These are phyloP conservation scores for Zychaea mexicana DNA, from an alignment of 371 early-diverging fungal genomes.

Conservation along the genomic window DNA sequence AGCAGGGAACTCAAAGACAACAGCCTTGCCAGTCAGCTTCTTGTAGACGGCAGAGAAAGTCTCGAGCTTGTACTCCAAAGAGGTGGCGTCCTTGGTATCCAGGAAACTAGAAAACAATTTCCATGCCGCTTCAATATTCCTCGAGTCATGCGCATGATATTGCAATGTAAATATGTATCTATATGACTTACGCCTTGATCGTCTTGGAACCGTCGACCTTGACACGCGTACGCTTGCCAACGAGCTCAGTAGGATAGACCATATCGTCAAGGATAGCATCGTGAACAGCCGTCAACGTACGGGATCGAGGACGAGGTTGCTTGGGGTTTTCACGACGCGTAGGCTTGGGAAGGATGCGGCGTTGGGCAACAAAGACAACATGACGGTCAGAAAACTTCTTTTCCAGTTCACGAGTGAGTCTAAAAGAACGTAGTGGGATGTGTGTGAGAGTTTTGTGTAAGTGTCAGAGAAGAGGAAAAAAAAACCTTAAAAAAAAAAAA, in stretches of 20 bases:
- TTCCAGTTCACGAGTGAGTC: slow-evolving; percentile 96
- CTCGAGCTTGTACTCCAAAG: slow-evolving; percentile 97
- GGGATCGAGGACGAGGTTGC: slow-evolving; percentile 93
- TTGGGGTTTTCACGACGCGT: slow-evolving; percentile 83
- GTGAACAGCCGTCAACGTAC: slow-evolving; percentile 96
- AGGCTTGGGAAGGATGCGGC: slow-evolving; percentile 94
- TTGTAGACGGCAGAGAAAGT: slow-evolving; percentile 96
- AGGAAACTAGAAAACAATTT: slow-evolving; percentile 65
- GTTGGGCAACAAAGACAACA: slow-evolving; percentile 90
- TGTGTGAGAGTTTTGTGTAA: no score
- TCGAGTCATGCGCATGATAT: not conserved
- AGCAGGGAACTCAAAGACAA: slow-evolving; percentile 94
- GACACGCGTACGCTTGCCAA: slow-evolving; percentile 96
- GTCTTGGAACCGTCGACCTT: slow-evolving; percentile 92
- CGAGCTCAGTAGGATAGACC: slow-evolving; percentile 97
- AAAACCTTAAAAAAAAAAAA: no score
- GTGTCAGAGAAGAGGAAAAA: no score
- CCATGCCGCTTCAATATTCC: not conserved
- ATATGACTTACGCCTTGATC: slow-evolving; percentile 82
- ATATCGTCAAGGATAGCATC: slow-evolving; percentile 96
- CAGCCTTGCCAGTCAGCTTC: slow-evolving; percentile 96
- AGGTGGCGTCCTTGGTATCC: slow-evolving; percentile 96
- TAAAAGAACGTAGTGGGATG: not conserved
- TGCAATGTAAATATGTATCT: not conserved
- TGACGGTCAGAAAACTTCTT: slow-evolving; percentile 99